Evolutionary conservation across 768 basidiomycete genomes (phyloP), one percentile per base, ranked within the genome.

Genomic region (Tricholoma saponaceum): DNA sequence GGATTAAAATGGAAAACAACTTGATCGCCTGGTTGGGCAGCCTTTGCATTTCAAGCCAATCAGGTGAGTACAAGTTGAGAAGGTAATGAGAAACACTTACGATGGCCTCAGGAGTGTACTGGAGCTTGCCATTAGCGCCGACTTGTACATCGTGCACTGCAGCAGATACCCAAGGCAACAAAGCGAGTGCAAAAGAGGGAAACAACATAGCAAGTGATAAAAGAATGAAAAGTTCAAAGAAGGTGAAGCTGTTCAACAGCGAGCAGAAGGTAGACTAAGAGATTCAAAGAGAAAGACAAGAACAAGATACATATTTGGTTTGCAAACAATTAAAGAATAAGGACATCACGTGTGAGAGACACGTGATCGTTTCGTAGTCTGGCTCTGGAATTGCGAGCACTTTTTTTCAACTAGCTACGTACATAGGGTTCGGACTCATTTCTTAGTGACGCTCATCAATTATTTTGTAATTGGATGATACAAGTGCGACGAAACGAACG

Each of bases 1-100:
- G 80, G 78, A 57, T 79, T 70, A 72, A 85, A 86, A 58, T 80
- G 78, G 74, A 84, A 86, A 58, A 81, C 75, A 50, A 86, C 82
- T 67, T 81, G 80, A 67, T 86, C 84, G 52, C 83, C 83, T 56
- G 72, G 65, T 41, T 72, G 63, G 18, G 82, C 83, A 56, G 66
- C 66, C 81, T 82, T 32, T 62, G 18, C 63, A 33, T 39, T 44
- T 46, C 23, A 14, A 55, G 32, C 7, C 26, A 54, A 10, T 44
- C n/a, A 58, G 16, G 39, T 13, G 49, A 51, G 23, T 23, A 25
- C 43, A 44, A 25, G 32, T 51, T 44, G 14, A 16, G 13, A 54
- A 13, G n/a, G 33, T 18, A 28, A 44, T 30, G 28, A 57, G 23
- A 44, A 46, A 54, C 8, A 67, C 79, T 51, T 63, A 84, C 83